Percentiles rank a stretch among this genome's conserved stretches.
These are phyloP conservation scores for Croton setiger DNA, from an alignment of 441 rosid species.

Conservation along the genomic window DNA sequence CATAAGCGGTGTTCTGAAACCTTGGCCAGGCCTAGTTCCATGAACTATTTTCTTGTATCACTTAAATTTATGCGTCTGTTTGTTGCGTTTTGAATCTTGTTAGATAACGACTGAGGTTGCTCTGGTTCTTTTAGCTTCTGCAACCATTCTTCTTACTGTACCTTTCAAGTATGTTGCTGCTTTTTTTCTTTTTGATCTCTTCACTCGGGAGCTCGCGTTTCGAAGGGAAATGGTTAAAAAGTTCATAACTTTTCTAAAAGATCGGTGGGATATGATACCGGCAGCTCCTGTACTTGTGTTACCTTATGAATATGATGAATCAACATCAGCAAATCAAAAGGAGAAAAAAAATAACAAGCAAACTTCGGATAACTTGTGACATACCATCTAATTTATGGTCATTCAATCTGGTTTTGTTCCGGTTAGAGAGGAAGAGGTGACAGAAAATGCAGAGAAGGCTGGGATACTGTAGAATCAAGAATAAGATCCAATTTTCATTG, in stretches of 20 bases:
- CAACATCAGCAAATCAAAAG: slow-evolving; percentile 35
- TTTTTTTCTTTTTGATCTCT: slow-evolving; percentile 64
- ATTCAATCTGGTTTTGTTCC: neutral
- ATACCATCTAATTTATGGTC: neutral
- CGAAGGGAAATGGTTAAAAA: slow-evolving; percentile 72
- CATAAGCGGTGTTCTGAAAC: too few species aligned
- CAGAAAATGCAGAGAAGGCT: neutral
- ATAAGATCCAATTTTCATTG: neutral
- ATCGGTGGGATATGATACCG: slow-evolving; percentile 87
- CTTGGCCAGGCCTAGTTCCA: neutral
- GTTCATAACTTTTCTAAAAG: slow-evolving; percentile 56
- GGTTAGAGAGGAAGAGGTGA: neutral
- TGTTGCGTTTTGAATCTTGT: slow-evolving; percentile 9
- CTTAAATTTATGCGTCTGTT: neutral
- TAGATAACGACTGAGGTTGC: slow-evolving; percentile 90
- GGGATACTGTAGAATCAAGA: too few species aligned
- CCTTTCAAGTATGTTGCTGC: slow-evolving; percentile 85
- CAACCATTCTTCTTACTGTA: slow-evolving; percentile 53
- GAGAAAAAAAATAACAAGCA: slow-evolving; percentile 28
- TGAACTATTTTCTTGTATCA: neutral
- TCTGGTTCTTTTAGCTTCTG: slow-evolving; percentile 53
- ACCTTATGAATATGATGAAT: slow-evolving; percentile 54
- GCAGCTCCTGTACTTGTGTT: slow-evolving; percentile 81
- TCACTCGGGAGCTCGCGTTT: slow-evolving; percentile 84
- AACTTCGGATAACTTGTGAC: slow-evolving; percentile 21